These are phyloP conservation scores for Astragalus glycyphyllos DNA, from an alignment of 306 rosid species.

Conservation along the genomic window DNA sequence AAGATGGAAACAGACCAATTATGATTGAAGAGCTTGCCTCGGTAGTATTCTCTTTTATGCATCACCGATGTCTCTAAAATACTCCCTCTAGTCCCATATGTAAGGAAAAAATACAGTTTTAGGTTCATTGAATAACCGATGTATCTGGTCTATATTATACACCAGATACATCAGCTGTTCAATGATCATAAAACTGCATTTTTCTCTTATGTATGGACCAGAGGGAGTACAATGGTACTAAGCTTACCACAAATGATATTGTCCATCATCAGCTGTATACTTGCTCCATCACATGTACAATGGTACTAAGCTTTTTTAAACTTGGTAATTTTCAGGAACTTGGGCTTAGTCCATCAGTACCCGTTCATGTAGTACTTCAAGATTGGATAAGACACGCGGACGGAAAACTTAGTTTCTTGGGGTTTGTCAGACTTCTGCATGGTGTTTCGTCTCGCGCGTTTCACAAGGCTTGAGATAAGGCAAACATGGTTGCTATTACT, in stretches of 20 bases:
- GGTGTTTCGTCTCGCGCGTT: conserved; percentile 63
- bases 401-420: conserved; percentile 84
- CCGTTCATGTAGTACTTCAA: conserved; percentile 83
- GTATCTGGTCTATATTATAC: too few species aligned
- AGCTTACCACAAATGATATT: too few species aligned
- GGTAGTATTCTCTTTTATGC: conserved; percentile 57
- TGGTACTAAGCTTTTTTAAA: conserved; percentile 24
- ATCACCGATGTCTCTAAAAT: neutral
- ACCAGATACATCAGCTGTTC: too few species aligned
- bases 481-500: conserved; percentile 24
- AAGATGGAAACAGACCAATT: conserved; percentile 81
- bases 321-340: conserved; percentile 60
- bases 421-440: conserved; percentile 77
- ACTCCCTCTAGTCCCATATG: neutral
- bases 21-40: conserved; percentile 89
- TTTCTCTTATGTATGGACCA: too few species aligned
- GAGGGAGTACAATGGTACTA: neutral
- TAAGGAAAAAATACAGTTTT: too few species aligned
- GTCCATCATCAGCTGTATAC: too few species aligned
- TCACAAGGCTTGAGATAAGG: conserved; percentile 60
- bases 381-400: conserved; percentile 87
- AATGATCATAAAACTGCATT: too few species aligned
- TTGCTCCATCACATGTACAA: too few species aligned
- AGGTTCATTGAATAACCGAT: too few species aligned
- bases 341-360: conserved; percentile 78